Conservation (phyloP, 2,329 filamentous ascomycete species). For the Bipolaris bicolor region DNA sequence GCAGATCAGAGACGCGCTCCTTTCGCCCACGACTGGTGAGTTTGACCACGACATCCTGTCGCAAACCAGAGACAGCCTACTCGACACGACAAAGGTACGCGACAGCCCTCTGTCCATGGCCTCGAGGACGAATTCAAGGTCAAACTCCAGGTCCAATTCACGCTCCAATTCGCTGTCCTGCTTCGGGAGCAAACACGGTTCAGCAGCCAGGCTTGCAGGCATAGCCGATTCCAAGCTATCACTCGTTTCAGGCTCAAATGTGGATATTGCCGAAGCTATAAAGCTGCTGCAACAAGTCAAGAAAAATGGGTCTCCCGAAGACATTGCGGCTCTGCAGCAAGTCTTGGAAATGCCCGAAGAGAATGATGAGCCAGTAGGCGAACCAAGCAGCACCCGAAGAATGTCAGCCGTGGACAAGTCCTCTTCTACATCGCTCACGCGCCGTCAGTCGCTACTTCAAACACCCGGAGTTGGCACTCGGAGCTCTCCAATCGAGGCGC, state of each 20-base stretch:
- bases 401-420: constrained; percentile 32
- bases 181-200: constrained; percentile 29
- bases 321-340: constrained; percentile 52
- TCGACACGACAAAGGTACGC: constrained; percentile 32
- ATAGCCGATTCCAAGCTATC: constrained; percentile 40
- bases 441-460: constrained; percentile 49
- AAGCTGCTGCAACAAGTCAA: constrained; percentile 55
- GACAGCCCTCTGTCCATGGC: constrained; percentile 32
- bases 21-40: constrained; percentile 37
- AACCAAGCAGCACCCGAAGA: constrained; percentile 28
- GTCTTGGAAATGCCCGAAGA: constrained; percentile 34
- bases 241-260: constrained; percentile 38
- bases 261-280: constrained; percentile 55
- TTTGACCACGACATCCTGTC: constrained; percentile 21
- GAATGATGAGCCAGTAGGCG: constrained; percentile 8
- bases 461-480: constrained; percentile 51
- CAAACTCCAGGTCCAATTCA: constrained; percentile 23
- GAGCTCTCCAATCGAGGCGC: constrained; percentile 37
- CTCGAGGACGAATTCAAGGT: constrained; percentile 38
- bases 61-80: constrained; percentile 28
- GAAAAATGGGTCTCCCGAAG: constrained; percentile 56
- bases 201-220: constrained; percentile 32
- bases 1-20: constrained; percentile 37
- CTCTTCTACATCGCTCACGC: constrained; percentile 36
- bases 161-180: constrained; percentile 38